Base-by-base conservation (phyloP, 345 rosid species). In the Lumnitzera racemosa region DNA sequence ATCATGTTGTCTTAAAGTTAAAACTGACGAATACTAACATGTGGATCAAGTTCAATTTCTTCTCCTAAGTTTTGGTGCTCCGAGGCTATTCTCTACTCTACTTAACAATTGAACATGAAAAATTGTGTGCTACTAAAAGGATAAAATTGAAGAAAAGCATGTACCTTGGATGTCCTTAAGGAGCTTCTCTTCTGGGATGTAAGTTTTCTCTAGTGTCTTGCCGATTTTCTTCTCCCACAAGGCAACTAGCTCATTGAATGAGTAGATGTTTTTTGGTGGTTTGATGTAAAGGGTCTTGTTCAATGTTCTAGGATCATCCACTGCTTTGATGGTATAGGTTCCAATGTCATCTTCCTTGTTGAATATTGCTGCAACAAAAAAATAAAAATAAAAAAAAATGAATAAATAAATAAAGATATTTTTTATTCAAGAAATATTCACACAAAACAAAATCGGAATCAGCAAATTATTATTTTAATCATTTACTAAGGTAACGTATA, bases 171-270 rank as follows among this genome's bases (percentile, higher is more conserved):
- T 78, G 48, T 76, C 61, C 70, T 78, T 76, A 24, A 87, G 78
- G 46, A 83, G 48, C 56, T 81, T 67, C 61, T 84, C 91, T 72
- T 85, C 86, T 13, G 81, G 63, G 67, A 83, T 49, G 27, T 78
- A 75, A 52, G 53, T 67, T 67, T 70, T 83, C 61, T 83, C 81
- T 14, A 83, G 76, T 49, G 76, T 77, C 61, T 67, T 85, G 47
- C 81, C 81, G 15, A 85, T 83, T 68, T 80, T 88, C 72, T 72
- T 81, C 77, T 88, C 96, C 96, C 91, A 88, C 69, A 85, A 31
- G 29, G 83, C 66, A 4, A 81, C 76, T 4, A 85, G 65, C 8
- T 88, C 84, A 47, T 81, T 79, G 71, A 79, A 78, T 0, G 89
- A 76, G 68, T 67, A 64, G 5, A 65, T 71, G 70, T 87, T 84